A percentile compares a stretch with the other conserved stretches of the same genome.
Evolutionary conservation across 2,329 filamentous ascomycete species (phyloP).

Genomic region (Apiospora saccharicola): DNA sequence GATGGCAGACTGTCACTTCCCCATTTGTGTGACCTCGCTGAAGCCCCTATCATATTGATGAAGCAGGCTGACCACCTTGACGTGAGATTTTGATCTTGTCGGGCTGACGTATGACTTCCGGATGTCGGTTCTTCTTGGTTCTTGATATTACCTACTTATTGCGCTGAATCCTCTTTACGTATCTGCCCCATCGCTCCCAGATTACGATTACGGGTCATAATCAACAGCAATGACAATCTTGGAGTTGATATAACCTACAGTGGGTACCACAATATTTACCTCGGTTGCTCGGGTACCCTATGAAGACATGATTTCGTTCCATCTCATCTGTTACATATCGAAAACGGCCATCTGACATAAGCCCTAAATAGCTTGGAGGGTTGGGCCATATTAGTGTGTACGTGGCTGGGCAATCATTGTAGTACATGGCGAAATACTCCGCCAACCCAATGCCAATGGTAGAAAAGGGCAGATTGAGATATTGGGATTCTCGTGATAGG

Average conservation of each 20-base stretch:
- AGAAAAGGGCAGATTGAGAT: not conserved
- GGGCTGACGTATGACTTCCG: not conserved
- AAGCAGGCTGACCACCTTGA: not conserved
- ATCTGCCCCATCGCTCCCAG: not conserved
- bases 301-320: not conserved
- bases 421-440: not conserved
- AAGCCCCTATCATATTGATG: slow-evolving; percentile 3
- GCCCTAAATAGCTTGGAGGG: not conserved
- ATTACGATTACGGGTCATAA: not conserved
- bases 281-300: not conserved
- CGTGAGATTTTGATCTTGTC: not conserved
- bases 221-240: not conserved
- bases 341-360: slow-evolving; percentile 5
- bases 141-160: not conserved
- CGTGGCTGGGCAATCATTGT: not conserved
- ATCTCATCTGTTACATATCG: not conserved
- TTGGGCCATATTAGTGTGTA: not conserved
- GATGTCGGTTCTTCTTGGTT: not conserved
- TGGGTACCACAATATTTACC: not conserved
- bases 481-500: too few relatives aligned
- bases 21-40: slow-evolving; percentile 1
- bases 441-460: not conserved
- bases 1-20: not conserved
- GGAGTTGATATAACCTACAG: not conserved
- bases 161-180: not conserved